Evolutionary conservation across 768 basidiomycete species (phyloP), one percentile per base, ranked within the genome.

Genomic region (Chalciporus chontae): DNA sequence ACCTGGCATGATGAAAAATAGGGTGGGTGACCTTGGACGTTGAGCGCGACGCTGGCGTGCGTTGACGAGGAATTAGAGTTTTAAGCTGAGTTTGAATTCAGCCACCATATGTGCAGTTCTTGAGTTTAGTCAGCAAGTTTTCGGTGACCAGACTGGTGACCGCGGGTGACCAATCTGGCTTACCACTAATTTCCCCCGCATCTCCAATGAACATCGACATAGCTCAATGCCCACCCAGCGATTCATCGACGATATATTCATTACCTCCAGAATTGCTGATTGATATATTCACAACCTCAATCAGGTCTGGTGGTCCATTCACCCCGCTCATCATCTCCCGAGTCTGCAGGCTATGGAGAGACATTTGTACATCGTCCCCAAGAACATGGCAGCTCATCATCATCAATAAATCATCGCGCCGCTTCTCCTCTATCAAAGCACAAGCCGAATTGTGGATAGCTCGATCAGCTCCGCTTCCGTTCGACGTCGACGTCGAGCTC

Each of bases 211-310:
- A 5, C 17, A 24, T 5, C 17, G 45, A 39, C 32, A 46, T 8
- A 24, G 24, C 37, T 23, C 37, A 39, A 39, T 38, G 15, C 10
- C 26, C 9, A 11, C 15, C 24, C 24, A 26, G 24, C 36, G 7
- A 11, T 38, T 11, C n/a, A 36, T 36, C 45, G 39, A 46, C 45
- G 19, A 65, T 75, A 15, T 45, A 56, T 8, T 47, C 46, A 27
- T 68, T 87, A 14, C 86, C 86, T 0, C 67, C 77, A 10, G 86
- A 89, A 50, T 63, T 89, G 11, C 73, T 87, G 23, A 72, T 79
- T 53, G 78, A 84, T 49, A 78, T 85, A 40, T 87, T 88, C 65
- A 63, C 56, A 8, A 52, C 63, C 4, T 71, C 69, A 37, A 73
- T 70, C 53, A 70, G 71, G 1, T 59, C 62, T n/a, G 69, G 67